Evolutionary conservation across 208 protist genomes (phyloP).

Genomic region (Crithidia sp.): DNA sequence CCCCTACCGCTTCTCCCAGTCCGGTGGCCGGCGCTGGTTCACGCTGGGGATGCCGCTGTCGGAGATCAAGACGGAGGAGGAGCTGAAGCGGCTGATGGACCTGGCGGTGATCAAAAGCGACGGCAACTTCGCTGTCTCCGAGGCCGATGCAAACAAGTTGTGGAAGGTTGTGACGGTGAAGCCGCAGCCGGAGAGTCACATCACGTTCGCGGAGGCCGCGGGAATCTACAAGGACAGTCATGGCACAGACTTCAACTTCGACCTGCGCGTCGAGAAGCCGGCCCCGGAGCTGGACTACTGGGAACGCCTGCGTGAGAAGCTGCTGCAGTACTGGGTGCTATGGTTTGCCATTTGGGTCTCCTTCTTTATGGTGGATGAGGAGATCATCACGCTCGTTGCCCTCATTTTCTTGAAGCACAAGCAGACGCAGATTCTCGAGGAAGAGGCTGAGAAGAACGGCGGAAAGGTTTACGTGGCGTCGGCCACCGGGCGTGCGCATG

Average conservation of each 20-base stretch:
- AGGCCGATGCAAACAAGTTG: slow-evolving; percentile 61
- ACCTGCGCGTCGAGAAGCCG: slow-evolving; percentile 83
- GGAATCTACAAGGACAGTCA: slow-evolving; percentile 37
- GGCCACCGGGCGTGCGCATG: slow-evolving; percentile 46
- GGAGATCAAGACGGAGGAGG: slow-evolving; percentile 77
- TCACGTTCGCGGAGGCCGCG: slow-evolving; percentile 64
- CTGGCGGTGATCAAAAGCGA: slow-evolving; percentile 70
- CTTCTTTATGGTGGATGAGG: slow-evolving; percentile 93
- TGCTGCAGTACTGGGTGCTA: slow-evolving; percentile 89
- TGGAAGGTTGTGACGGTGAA: slow-evolving; percentile 78
- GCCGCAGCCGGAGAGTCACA: slow-evolving; percentile 50
- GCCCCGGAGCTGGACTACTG: slow-evolving; percentile 65
- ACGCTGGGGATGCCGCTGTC: slow-evolving; percentile 73
- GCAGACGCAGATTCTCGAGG: slow-evolving; percentile 81
- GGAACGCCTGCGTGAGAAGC: slow-evolving; percentile 75
- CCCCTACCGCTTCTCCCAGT: slow-evolving; percentile 75
- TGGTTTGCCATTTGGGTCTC: slow-evolving; percentile 87
- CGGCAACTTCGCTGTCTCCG: slow-evolving; percentile 63
- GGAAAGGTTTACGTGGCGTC: slow-evolving; percentile 91
- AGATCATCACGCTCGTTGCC: slow-evolving; percentile 84
- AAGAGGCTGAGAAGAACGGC: slow-evolving; percentile 80
- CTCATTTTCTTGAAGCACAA: slow-evolving; percentile 85
- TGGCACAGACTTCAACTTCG: slow-evolving; percentile 42
- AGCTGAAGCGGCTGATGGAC: slow-evolving; percentile 75
- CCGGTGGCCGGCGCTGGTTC: slow-evolving; percentile 78